A percentile compares a stretch with the other conserved stretches of the same genome.
Conservation (phyloP, 192 early-diverging fungal genomes). For the Funneliformis mosseae region DNA sequence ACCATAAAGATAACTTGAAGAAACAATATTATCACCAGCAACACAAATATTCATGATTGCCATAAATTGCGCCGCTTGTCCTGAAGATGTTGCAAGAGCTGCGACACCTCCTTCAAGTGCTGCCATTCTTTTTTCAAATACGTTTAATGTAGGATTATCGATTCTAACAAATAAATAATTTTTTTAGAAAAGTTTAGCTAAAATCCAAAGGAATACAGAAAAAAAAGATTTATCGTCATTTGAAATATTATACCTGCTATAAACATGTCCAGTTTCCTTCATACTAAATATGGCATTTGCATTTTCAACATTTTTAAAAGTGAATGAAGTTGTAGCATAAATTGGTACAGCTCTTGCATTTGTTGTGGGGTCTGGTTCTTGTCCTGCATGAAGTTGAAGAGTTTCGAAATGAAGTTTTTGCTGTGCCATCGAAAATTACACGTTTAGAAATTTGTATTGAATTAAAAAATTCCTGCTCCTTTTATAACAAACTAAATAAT, state of each 20-base stretch:
- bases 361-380: slow-evolving; percentile 59
- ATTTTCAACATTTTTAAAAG: slow-evolving; percentile 81
- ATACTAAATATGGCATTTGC: slow-evolving; percentile 83
- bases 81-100: slow-evolving; percentile 60
- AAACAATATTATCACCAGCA: slow-evolving; percentile 87
- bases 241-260: slow-evolving; percentile 64
- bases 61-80: slow-evolving; percentile 88
- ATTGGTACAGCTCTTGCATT: slow-evolving; percentile 87
- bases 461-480: too few relatives aligned
- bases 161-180: too few relatives aligned
- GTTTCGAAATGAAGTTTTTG: slow-evolving; percentile 76
- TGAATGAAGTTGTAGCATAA: slow-evolving; percentile 85
- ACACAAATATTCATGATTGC: slow-evolving; percentile 77
- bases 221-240: background rate
- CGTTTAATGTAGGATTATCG: slow-evolving; percentile 30
- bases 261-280: slow-evolving; percentile 78
- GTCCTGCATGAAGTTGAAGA: slow-evolving; percentile 92
- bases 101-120: slow-evolving; percentile 86
- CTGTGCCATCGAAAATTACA: too few relatives aligned
- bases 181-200: too few relatives aligned
- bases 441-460: too few relatives aligned
- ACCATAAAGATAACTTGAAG: slow-evolving; percentile 76
- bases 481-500: too few relatives aligned
- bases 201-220: too few relatives aligned
- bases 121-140: slow-evolving; percentile 91